Evolutionary conservation across 2,329 filamentous ascomycete genomes (phyloP).

Genomic region (Pestalotiopsis sp.): DNA sequence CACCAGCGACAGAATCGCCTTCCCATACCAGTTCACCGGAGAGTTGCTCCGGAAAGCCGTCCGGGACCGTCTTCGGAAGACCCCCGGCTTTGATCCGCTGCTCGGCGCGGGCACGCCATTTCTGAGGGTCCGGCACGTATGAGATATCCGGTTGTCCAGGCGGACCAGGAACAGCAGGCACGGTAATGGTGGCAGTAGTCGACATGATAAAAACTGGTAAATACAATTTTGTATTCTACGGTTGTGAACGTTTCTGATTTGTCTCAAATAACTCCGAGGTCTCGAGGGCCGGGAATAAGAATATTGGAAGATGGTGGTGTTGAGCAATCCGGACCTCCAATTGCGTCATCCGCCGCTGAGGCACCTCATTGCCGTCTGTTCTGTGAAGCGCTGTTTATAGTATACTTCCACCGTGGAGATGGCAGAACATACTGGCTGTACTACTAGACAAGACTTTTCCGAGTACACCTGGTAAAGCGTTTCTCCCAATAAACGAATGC

Average conservation of each 20-base stretch:
- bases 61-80: slow-evolving; percentile 44
- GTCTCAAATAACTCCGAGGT: background rate
- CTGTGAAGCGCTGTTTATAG: background rate
- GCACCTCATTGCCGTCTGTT: background rate
- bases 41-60: slow-evolving; percentile 52
- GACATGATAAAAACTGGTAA: background rate
- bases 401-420: background rate
- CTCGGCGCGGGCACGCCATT: slow-evolving; percentile 54
- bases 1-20: slow-evolving; percentile 47
- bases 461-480: too few relatives aligned
- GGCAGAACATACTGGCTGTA: background rate
- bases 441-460: background rate
- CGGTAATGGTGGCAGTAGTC: slow-evolving; percentile 22
- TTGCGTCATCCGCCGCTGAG: slow-evolving; percentile 22
- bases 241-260: background rate
- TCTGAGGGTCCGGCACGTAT: slow-evolving; percentile 57
- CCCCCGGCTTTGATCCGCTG: slow-evolving; percentile 44
- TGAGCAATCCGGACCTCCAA: slow-evolving; percentile 24
- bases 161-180: slow-evolving; percentile 27
- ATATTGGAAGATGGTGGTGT: background rate
- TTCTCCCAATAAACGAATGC: too few relatives aligned
- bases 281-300: slow-evolving; percentile 3
- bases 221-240: background rate
- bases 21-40: slow-evolving; percentile 60
- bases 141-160: slow-evolving; percentile 60